phyloP scores from a whole-genome alignment of 441 rosid genomes.

The Dalechampia spathulata region DNA sequence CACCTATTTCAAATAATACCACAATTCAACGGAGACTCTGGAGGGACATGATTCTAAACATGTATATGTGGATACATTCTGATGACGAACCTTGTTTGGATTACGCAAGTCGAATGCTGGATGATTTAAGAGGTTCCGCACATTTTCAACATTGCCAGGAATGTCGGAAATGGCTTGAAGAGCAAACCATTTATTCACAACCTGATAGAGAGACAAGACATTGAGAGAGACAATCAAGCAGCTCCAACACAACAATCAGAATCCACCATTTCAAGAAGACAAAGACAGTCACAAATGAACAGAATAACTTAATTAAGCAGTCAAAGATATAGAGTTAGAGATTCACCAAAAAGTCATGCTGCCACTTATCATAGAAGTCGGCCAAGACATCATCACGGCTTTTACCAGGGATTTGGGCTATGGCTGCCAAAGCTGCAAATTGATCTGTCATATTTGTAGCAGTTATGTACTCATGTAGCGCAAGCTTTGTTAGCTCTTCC shows the following conservation, averaged over 20 bases:
- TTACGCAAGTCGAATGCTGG: conserved; percentile 89
- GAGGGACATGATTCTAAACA: background rate
- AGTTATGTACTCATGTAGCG: conserved; percentile 55
- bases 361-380: conserved; percentile 90
- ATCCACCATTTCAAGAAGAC: background rate
- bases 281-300: background rate
- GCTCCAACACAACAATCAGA: conserved; percentile 1
- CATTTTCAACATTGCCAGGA: conserved; percentile 83
- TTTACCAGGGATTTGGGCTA: conserved; percentile 66
- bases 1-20: conserved; percentile 33
- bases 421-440: conserved; percentile 90
- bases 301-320: background rate
- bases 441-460: conserved; percentile 97
- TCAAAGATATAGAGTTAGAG: conserved; percentile 4
- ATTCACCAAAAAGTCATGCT: conserved; percentile 68
- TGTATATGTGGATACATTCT: no score
- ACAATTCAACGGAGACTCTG: background rate
- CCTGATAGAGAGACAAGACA: conserved; percentile 37
- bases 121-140: conserved; percentile 59
- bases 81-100: conserved; percentile 68
- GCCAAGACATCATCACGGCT: conserved; percentile 74
- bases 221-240: conserved; percentile 2
- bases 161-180: conserved; percentile 84
- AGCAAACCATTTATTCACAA: conserved; percentile 93
- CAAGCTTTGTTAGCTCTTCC: conserved; percentile 43